A percentile compares a stretch with the other conserved stretches of the same genome.
phyloP scores from a whole-genome alignment of 2,329 filamentous ascomycete species.

The Lasiodiplodia sp. region DNA sequence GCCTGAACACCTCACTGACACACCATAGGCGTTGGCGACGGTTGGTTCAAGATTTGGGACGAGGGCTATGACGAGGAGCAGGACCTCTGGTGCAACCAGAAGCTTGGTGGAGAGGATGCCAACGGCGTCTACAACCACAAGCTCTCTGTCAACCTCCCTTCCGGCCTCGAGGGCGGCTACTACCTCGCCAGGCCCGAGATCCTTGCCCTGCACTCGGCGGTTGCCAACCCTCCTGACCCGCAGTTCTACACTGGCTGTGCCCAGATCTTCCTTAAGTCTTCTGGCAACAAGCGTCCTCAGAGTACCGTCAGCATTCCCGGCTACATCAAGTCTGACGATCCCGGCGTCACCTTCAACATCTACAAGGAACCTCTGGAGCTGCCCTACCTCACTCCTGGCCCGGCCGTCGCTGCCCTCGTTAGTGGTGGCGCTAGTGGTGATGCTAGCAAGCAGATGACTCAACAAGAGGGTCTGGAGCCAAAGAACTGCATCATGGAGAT shows the following conservation, averaged over 20 bases:
- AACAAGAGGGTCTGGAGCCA: slow-evolving; percentile 62
- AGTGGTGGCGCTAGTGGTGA: slow-evolving; percentile 35
- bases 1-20: slow-evolving; percentile 1
- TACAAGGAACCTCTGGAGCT: slow-evolving; percentile 60
- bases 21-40: slow-evolving; percentile 58
- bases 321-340: slow-evolving; percentile 63
- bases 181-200: slow-evolving; percentile 77
- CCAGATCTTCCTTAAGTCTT: slow-evolving; percentile 69
- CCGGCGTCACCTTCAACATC: slow-evolving; percentile 70
- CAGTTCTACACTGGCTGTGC: slow-evolving; percentile 78
- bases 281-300: slow-evolving; percentile 58
- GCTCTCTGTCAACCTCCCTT: slow-evolving; percentile 68
- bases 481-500: slow-evolving; percentile 67
- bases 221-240: slow-evolving; percentile 60
- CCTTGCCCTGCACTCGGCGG: slow-evolving; percentile 70
- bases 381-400: slow-evolving; percentile 67
- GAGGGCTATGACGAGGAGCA: slow-evolving; percentile 67
- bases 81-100: slow-evolving; percentile 73
- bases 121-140: slow-evolving; percentile 56
- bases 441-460: slow-evolving; percentile 35
- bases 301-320: slow-evolving; percentile 70
- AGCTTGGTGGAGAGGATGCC: slow-evolving; percentile 69
- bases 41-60: slow-evolving; percentile 83
- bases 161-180: slow-evolving; percentile 67
- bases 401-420: slow-evolving; percentile 59